These are phyloP conservation scores for Lolium multiflorum DNA, from an alignment of 176 grass and related monocot genomes.

Conservation along the genomic window DNA sequence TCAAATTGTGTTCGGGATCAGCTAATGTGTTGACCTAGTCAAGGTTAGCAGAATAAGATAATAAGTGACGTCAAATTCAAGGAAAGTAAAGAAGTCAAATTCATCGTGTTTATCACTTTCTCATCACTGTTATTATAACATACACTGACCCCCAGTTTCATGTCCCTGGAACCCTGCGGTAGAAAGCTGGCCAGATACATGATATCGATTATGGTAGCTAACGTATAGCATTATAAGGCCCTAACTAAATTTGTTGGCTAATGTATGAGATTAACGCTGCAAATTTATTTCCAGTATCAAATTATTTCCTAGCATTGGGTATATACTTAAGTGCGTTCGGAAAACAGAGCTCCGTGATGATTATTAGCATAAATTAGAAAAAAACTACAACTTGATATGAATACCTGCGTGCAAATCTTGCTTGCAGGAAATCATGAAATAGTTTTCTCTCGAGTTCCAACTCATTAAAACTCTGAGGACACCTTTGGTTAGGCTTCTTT, in stretches of 20 bases:
- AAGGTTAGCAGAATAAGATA: not conserved
- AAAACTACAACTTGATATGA: not conserved
- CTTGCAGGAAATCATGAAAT: conserved; percentile 59
- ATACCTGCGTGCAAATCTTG: conserved; percentile 72
- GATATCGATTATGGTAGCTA: not conserved
- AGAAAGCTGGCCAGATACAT: not conserved
- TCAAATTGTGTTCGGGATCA: no score
- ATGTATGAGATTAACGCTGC: not conserved
- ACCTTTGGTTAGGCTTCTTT: not conserved
- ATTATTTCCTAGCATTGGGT: not conserved
- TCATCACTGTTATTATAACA: not conserved
- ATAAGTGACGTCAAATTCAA: not conserved
- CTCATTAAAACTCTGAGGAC: conserved; percentile 27
- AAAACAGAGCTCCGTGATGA: not conserved
- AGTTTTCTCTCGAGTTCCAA: conserved; percentile 26
- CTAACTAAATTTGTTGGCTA: not conserved
- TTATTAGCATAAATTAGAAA: conserved; percentile 21
- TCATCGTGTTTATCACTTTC: not conserved
- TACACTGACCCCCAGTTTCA: not conserved
- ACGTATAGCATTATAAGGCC: not conserved
- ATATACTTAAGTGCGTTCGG: not conserved
- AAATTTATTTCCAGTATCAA: not conserved
- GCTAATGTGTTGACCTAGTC: not conserved
- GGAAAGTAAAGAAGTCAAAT: not conserved
- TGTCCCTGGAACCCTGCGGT: not conserved